Conservation (phyloP, 441 rosid genomes). For the Mallotus repandus region DNA sequence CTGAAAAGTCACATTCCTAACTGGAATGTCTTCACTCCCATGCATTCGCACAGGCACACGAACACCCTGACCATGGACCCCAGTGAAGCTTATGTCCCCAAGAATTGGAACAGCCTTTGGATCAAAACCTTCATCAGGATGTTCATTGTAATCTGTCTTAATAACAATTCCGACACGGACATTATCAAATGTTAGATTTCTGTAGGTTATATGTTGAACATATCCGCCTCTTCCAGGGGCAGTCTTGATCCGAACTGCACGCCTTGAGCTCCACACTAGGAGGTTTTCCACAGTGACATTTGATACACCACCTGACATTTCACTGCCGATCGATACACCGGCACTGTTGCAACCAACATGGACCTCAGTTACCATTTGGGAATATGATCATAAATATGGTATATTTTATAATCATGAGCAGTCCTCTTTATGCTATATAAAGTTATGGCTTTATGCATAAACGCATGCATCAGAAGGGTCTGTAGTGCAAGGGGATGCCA, state of each 20-base stretch:
- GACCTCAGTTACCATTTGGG: constrained; percentile 18
- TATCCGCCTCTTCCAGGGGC: constrained; percentile 94
- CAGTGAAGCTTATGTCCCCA: constrained; percentile 59
- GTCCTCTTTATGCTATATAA: background rate
- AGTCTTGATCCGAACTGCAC: constrained; percentile 89
- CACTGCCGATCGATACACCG: constrained; percentile 92
- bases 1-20: constrained; percentile 69
- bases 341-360: constrained; percentile 51
- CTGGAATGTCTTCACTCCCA: constrained; percentile 75
- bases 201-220: constrained; percentile 59
- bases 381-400: background rate
- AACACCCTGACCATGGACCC: constrained; percentile 81
- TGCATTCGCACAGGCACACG: constrained; percentile 93
- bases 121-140: constrained; percentile 73
- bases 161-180: constrained; percentile 90
- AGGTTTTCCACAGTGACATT: constrained; percentile 77
- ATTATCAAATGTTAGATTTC: constrained; percentile 73
- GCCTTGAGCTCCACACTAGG: constrained; percentile 82
- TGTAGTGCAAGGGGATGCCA: background rate
- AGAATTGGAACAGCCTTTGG: constrained; percentile 66
- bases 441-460: background rate
- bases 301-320: constrained; percentile 97
- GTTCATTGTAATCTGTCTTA: constrained; percentile 96
- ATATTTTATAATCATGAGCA: background rate
- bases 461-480: constrained; percentile 4